Evolutionary conservation across 768 basidiomycete species (phyloP).

Genomic region (Mycena rosella): DNA sequence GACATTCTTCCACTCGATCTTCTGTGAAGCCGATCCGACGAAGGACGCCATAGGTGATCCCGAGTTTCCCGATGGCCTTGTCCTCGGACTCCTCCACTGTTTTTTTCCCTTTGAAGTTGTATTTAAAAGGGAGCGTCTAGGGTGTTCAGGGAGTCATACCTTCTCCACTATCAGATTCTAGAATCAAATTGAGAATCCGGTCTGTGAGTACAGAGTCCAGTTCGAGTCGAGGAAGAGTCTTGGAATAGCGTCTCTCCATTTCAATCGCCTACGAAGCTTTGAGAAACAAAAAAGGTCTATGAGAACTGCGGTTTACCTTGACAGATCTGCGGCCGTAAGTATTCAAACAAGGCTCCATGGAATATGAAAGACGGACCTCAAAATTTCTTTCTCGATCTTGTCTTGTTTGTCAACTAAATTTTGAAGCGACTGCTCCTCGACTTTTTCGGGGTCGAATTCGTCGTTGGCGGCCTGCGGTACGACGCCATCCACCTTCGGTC

Average conservation of each 20-base stretch:
- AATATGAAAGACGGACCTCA: constrained; percentile 41
- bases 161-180: constrained; percentile 49
- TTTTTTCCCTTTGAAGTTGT: constrained; percentile 46
- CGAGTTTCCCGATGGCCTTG: constrained; percentile 77
- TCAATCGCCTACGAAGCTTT: constrained; percentile 74
- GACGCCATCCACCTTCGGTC: constrained; percentile 24
- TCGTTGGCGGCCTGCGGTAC: constrained; percentile 36
- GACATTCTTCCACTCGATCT: constrained; percentile 76
- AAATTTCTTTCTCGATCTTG: constrained; percentile 88
- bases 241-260: constrained; percentile 81
- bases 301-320: constrained; percentile 65
- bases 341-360: neutral
- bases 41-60: constrained; percentile 84
- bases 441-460: constrained; percentile 52
- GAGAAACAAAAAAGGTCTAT: constrained; percentile 34
- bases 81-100: constrained; percentile 72
- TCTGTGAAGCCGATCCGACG: constrained; percentile 83
- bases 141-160: constrained; percentile 37
- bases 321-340: constrained; percentile 53
- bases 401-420: constrained; percentile 86
- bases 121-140: constrained; percentile 18
- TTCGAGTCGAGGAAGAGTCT: constrained; percentile 70
- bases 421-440: constrained; percentile 74
- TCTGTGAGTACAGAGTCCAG: constrained; percentile 71
- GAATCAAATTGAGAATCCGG: constrained; percentile 67